Percentiles rank a stretch among this genome's conserved stretches.
These are phyloP conservation scores for Ustilago cynodontis DNA, from an alignment of 1,284 basidiomycete genomes.

Conservation along the genomic window DNA sequence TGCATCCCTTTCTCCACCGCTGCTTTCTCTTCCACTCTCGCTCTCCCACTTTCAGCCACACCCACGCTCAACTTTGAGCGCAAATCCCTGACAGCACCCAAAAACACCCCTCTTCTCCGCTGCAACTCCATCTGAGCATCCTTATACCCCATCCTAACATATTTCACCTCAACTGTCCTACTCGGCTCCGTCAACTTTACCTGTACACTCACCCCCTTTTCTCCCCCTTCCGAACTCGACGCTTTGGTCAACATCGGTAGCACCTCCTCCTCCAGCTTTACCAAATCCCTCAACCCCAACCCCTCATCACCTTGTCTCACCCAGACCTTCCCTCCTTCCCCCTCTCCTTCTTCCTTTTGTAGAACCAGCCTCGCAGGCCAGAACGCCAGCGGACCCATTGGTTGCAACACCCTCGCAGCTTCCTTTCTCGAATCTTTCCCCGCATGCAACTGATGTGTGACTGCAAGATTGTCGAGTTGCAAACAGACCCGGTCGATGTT, in stretches of 20 bases:
- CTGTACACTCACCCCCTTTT: slow-evolving; percentile 1
- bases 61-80: slow-evolving; percentile 1
- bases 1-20: slow-evolving; percentile 4
- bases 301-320: slow-evolving; percentile 22
- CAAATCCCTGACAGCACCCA: slow-evolving; percentile 5
- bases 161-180: slow-evolving; percentile 32
- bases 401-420: slow-evolving; percentile 27
- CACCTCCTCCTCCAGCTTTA: slow-evolving; percentile 24
- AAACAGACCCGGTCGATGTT: slow-evolving; percentile 38
- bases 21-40: neutral
- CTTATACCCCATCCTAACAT: slow-evolving; percentile 2
- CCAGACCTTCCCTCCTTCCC: slow-evolving; percentile 12
- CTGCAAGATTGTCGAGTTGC: slow-evolving; percentile 42
- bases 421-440: neutral
- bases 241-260: slow-evolving; percentile 17
- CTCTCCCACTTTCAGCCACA: no score
- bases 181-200: slow-evolving; percentile 21
- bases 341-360: neutral
- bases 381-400: slow-evolving; percentile 40
- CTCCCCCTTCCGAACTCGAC: neutral
- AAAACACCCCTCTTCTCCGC: slow-evolving; percentile 10
- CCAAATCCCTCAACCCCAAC: slow-evolving; percentile 18
- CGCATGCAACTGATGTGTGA: slow-evolving; percentile 17
- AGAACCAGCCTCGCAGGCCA: slow-evolving; percentile 31
- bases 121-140: slow-evolving; percentile 39